Percentiles rank a stretch among this genome's conserved stretches.
phyloP scores from a whole-genome alignment of 148 eudicot genomes.

The Cornus controversa region DNA sequence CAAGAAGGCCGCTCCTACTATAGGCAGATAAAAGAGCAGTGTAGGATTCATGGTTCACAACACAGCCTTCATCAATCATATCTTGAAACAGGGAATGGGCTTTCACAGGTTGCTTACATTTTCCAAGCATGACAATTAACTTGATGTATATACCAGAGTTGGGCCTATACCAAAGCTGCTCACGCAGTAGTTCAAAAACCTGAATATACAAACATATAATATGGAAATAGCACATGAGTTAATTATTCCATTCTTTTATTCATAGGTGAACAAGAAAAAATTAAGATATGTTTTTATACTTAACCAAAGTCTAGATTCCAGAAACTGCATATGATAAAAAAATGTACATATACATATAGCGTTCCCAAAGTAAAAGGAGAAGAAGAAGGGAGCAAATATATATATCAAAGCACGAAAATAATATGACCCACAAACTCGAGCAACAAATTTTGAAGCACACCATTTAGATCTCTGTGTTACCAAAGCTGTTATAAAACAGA shows the following conservation, averaged over 20 bases:
- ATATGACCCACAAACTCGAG: too few relatives aligned
- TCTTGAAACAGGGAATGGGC: slow-evolving; percentile 64
- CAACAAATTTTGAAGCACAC: too few relatives aligned
- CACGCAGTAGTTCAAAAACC: slow-evolving; percentile 84
- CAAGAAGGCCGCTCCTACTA: slow-evolving; percentile 73
- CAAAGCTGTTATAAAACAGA: too few relatives aligned
- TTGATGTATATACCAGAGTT: slow-evolving; percentile 70
- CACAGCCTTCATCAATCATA: slow-evolving; percentile 87
- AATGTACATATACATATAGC: neutral
- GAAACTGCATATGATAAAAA: neutral
- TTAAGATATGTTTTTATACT: neutral
- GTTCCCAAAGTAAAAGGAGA: too few relatives aligned
- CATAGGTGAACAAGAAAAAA: neutral
- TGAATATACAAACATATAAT: slow-evolving; percentile 24
- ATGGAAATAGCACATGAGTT: neutral
- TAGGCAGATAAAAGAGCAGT: slow-evolving; percentile 92
- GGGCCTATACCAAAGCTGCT: slow-evolving; percentile 93
- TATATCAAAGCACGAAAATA: too few relatives aligned
- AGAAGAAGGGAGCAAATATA: neutral
- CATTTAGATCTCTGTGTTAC: too few relatives aligned
- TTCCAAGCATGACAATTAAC: slow-evolving; percentile 92
- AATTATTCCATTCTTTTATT: neutral
- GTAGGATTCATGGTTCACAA: slow-evolving; percentile 61
- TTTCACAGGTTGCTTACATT: slow-evolving; percentile 85
- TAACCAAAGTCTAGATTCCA: neutral